These are phyloP conservation scores for Trichoderma asperelloides DNA, from an alignment of 495 filamentous ascomycete species.

Conservation along the genomic window DNA sequence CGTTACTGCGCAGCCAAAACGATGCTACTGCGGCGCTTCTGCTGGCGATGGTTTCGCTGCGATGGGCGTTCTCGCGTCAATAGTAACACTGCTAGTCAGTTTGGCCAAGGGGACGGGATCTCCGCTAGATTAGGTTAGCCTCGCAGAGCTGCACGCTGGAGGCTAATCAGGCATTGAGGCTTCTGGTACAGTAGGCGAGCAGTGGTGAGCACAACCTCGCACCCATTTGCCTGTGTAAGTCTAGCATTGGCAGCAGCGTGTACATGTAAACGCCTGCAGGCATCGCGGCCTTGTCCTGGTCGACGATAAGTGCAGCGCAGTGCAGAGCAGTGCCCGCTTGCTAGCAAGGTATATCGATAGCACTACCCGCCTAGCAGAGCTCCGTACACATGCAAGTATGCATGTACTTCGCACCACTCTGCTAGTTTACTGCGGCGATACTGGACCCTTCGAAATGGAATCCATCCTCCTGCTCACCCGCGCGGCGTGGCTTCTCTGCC, in stretches of 20 bases:
- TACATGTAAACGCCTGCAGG: background rate
- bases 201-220: too few relatives aligned
- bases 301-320: background rate
- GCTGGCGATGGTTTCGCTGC: background rate
- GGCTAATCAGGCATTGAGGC: too few relatives aligned
- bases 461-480: too few relatives aligned
- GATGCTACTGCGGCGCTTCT: conserved; percentile 2
- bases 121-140: background rate
- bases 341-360: too few relatives aligned
- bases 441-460: too few relatives aligned
- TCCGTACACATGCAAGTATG: too few relatives aligned
- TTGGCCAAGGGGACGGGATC: background rate
- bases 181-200: too few relatives aligned
- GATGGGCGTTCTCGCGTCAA: background rate
- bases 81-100: background rate
- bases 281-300: background rate
- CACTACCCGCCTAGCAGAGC: too few relatives aligned
- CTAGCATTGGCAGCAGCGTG: background rate
- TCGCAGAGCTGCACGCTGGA: background rate
- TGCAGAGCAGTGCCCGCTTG: background rate
- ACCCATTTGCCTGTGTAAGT: too few relatives aligned
- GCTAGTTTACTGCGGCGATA: too few relatives aligned
- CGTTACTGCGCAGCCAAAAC: background rate
- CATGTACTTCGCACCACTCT: too few relatives aligned
- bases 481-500: too few relatives aligned